Evolutionary conservation across 2,329 filamentous ascomycete species (phyloP).

Genomic region (Aspergillus calidoustus): DNA sequence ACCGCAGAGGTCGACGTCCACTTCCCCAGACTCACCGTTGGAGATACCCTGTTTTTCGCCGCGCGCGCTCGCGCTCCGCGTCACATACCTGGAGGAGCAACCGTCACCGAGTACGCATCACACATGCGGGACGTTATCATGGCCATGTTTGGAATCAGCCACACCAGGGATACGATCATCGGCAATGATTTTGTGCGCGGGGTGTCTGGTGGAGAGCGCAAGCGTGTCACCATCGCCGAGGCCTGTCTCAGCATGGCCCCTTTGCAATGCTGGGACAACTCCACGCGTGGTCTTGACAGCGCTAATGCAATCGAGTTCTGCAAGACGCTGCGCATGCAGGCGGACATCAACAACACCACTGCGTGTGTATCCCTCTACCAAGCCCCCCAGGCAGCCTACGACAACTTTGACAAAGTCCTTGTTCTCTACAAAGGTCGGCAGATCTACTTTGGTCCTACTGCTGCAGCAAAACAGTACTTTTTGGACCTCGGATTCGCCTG

Average conservation of each 20-base stretch:
- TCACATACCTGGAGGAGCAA: constrained; percentile 43
- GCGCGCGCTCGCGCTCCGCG: constrained; percentile 64
- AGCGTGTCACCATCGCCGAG: constrained; percentile 66
- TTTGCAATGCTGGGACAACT: constrained; percentile 54
- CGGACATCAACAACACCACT: constrained; percentile 54
- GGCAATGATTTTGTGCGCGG: constrained; percentile 63
- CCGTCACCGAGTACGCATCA: constrained; percentile 47
- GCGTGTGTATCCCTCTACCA: constrained; percentile 63
- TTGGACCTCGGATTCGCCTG: constrained; percentile 71
- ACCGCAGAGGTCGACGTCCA: constrained; percentile 83
- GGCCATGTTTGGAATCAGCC: constrained; percentile 51
- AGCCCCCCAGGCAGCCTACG: constrained; percentile 52
- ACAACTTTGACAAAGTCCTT: constrained; percentile 72
- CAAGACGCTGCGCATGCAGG: constrained; percentile 54
- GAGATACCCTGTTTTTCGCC: constrained; percentile 78
- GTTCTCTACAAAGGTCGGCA: constrained; percentile 76
- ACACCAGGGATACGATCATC: constrained; percentile 56
- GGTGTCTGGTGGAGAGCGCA: constrained; percentile 64
- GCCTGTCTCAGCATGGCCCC: constrained; percentile 52
- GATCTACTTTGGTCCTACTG: constrained; percentile 73
- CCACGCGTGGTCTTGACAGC: constrained; percentile 56
- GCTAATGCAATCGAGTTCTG: constrained; percentile 61
- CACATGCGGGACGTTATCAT: constrained; percentile 52
- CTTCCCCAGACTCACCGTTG: constrained; percentile 78
- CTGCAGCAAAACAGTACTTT: constrained; percentile 67